A percentile compares a stretch with the other conserved stretches of the same genome.
Evolutionary conservation across 495 filamentous ascomycete genomes (phyloP).

Genomic region (Articulospora tetracladia): DNA sequence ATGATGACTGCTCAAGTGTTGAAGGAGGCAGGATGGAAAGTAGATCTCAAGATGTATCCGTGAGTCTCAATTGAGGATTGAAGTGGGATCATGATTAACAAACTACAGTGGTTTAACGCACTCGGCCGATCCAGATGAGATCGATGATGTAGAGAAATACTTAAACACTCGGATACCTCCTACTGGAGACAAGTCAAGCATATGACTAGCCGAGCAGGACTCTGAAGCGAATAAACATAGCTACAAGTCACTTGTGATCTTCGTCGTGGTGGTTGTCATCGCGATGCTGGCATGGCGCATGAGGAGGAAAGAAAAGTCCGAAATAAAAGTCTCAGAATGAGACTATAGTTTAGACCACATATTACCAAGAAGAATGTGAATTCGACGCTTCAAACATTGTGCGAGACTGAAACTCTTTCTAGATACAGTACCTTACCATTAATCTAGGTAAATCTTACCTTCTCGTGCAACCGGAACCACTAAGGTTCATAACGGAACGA

Average conservation of each 20-base stretch:
- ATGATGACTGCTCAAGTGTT: constrained; percentile 56
- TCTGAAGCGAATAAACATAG: not conserved
- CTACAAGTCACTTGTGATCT: not conserved
- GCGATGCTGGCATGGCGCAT: not conserved
- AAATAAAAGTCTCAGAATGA: not conserved
- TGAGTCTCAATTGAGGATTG: constrained; percentile 36
- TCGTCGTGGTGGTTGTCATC: not conserved
- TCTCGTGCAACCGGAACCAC: not conserved
- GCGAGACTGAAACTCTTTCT: too few species aligned
- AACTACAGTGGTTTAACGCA: constrained; percentile 60
- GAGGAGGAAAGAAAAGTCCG: not conserved
- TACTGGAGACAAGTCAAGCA: constrained; percentile 30
- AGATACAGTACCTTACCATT: too few species aligned
- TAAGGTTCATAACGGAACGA: not conserved
- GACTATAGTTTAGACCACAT: not conserved
- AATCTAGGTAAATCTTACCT: too few species aligned
- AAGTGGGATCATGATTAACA: not conserved
- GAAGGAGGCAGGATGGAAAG: constrained; percentile 61
- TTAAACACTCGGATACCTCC: constrained; percentile 58
- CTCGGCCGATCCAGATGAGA: constrained; percentile 72
- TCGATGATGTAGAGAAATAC: constrained; percentile 80
- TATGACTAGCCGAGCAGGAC: constrained; percentile 19
- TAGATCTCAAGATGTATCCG: constrained; percentile 73
- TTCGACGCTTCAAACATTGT: too few species aligned
- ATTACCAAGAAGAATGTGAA: too few species aligned